Evolutionary conservation across 2,329 filamentous ascomycete genomes (phyloP).

Genomic region (Nemania sp.): DNA sequence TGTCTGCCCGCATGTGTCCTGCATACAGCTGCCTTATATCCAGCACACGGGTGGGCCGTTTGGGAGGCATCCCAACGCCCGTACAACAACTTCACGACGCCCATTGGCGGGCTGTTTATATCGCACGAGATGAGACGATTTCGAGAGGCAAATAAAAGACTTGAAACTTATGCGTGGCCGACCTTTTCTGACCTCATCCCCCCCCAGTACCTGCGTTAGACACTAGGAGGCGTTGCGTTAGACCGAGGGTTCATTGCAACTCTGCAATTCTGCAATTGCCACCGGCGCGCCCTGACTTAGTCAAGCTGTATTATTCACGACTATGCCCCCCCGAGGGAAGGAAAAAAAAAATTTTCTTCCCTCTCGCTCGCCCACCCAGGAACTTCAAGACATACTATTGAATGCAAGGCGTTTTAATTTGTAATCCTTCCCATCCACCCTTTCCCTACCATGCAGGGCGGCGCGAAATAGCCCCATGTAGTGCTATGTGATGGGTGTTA

Average conservation of each 20-base stretch:
- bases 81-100: too few relatives aligned
- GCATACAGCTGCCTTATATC: constrained; percentile 18
- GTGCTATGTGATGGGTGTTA: constrained; percentile 18
- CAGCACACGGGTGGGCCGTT: neutral
- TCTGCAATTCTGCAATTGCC: constrained; percentile 1
- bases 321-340: too few relatives aligned
- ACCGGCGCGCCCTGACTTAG: neutral
- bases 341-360: neutral
- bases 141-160: too few relatives aligned
- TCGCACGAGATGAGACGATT: too few relatives aligned
- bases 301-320: neutral
- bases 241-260: neutral
- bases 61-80: neutral
- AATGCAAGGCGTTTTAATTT: constrained; percentile 16
- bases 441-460: constrained; percentile 17
- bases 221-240: neutral
- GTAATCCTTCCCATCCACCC: neutral
- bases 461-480: constrained; percentile 29
- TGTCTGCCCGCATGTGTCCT: constrained; percentile 29
- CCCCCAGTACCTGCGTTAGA: neutral
- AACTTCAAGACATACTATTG: constrained; percentile 14
- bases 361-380: neutral
- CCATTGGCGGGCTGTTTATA: too few relatives aligned
- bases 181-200: neutral
- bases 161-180: neutral